Conservation (phyloP, 1,284 basidiomycete species). For the Cutaneotrichosporon daszewskae region DNA sequence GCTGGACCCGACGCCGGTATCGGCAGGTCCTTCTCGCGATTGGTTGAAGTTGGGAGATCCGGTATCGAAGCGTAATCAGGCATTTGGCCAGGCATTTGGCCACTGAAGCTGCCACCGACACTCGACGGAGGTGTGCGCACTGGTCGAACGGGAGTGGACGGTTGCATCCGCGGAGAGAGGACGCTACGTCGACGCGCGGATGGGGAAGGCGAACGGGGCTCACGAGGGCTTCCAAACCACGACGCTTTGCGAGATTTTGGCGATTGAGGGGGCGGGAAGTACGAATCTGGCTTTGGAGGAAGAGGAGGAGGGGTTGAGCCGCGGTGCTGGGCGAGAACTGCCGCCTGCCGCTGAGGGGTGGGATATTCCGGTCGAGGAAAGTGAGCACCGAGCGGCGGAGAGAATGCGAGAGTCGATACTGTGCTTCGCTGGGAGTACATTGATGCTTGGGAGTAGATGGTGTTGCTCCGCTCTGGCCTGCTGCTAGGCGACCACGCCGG, state of each 20-base stretch:
- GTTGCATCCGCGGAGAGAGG: not conserved
- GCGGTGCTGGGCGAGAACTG: not conserved
- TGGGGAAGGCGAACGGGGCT: not conserved
- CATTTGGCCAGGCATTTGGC: not conserved
- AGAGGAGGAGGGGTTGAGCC: not conserved
- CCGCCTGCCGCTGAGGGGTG: not conserved
- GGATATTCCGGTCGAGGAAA: slow-evolving; percentile 4
- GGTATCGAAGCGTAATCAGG: not conserved
- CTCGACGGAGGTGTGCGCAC: not conserved
- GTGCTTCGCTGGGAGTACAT: slow-evolving; percentile 4
- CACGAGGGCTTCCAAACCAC: slow-evolving; percentile 6
- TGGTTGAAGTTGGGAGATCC: no score
- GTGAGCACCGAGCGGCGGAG: not conserved
- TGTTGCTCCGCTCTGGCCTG: not conserved
- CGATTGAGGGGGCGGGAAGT: not conserved
- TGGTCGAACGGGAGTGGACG: not conserved
- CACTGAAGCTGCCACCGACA: not conserved
- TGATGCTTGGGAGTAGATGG: slow-evolving; percentile 1
- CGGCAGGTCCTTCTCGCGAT: not conserved
- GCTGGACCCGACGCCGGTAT: not conserved
- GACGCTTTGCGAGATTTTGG: slow-evolving; percentile 2
- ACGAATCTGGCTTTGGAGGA: not conserved
- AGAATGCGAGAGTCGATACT: not conserved
- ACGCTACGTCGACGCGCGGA: not conserved
- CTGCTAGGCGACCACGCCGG: not conserved